phyloP scores from a whole-genome alignment of 2,329 filamentous ascomycete genomes.

The Lithohypha guttulata region DNA sequence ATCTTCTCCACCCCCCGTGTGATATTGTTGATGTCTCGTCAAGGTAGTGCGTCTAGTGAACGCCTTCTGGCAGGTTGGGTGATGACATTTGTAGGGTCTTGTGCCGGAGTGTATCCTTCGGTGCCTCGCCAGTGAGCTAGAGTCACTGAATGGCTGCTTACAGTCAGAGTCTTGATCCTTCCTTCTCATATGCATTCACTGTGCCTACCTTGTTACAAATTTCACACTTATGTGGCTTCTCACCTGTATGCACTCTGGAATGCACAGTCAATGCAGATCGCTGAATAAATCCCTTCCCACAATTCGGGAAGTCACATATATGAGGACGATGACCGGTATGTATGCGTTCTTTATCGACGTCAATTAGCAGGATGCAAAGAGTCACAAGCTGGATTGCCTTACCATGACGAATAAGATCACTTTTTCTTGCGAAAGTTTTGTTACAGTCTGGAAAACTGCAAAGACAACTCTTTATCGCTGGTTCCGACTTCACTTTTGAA shows the following conservation, averaged over 20 bases:
- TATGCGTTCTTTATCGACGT: constrained; percentile 74
- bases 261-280: constrained; percentile 91
- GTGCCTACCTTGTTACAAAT: constrained; percentile 77
- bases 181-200: constrained; percentile 22
- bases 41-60: constrained; percentile 93
- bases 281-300: constrained; percentile 95
- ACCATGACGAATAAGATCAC: constrained; percentile 92
- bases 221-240: constrained; percentile 97
- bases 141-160: constrained; percentile 82
- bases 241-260: constrained; percentile 87
- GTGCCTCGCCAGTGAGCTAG: constrained; percentile 84
- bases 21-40: constrained; percentile 90
- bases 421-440: constrained; percentile 86
- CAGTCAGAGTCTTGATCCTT: constrained; percentile 11
- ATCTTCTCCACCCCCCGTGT: constrained; percentile 93
- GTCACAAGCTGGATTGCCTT: constrained; percentile 30
- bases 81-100: constrained; percentile 93
- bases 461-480: constrained; percentile 64
- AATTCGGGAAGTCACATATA: constrained; percentile 78
- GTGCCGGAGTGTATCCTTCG: constrained; percentile 92
- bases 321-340: constrained; percentile 86
- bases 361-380: constrained; percentile 5
- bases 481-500: constrained; percentile 35
- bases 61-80: constrained; percentile 95
- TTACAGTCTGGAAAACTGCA: constrained; percentile 83